A percentile compares a stretch with the other conserved stretches of the same genome.
These are phyloP conservation scores for Termitomyces sp. DNA, from an alignment of 768 basidiomycete species.

Conservation along the genomic window DNA sequence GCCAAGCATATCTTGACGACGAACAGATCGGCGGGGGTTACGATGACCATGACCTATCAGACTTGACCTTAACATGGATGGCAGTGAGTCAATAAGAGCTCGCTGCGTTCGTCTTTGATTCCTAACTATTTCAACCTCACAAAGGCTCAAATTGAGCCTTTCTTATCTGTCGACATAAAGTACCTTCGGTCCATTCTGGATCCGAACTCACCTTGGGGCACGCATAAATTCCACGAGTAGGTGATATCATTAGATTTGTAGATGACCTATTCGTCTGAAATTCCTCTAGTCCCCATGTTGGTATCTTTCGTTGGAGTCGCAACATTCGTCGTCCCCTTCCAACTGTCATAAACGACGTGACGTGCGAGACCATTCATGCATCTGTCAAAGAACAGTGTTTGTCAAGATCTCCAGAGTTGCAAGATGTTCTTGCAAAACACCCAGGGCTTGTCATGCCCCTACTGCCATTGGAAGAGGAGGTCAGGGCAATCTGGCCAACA, in stretches of 20 bases:
- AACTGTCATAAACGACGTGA: slow-evolving; percentile 32
- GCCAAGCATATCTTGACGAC: background rate
- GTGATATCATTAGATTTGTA: slow-evolving; percentile 15
- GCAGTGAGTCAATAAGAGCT: slow-evolving; percentile 30
- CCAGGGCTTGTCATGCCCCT: slow-evolving; percentile 40
- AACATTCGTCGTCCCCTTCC: slow-evolving; percentile 45
- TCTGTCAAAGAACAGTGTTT: slow-evolving; percentile 47
- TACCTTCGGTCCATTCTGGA: slow-evolving; percentile 46
- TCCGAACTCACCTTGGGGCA: slow-evolving; percentile 56
- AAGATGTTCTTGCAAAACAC: slow-evolving; percentile 29
- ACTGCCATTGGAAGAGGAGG: slow-evolving; percentile 45
- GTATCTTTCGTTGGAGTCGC: slow-evolving; percentile 46
- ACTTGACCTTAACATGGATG: slow-evolving; percentile 63
- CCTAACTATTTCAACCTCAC: slow-evolving; percentile 2
- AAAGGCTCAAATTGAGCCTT: slow-evolving; percentile 52
- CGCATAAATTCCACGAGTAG: slow-evolving; percentile 59
- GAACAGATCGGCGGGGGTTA: slow-evolving; percentile 67
- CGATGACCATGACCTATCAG: slow-evolving; percentile 60
- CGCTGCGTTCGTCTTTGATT: background rate
- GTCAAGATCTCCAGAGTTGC: slow-evolving; percentile 25
- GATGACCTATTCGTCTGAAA: background rate
- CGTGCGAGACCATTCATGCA: slow-evolving; percentile 57
- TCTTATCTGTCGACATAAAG: slow-evolving; percentile 48
- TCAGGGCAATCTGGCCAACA: slow-evolving; percentile 44
- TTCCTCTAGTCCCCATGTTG: slow-evolving; percentile 39